Percentiles rank a stretch among this genome's conserved stretches.
phyloP scores from a whole-genome alignment of 2,329 filamentous ascomycete species.

The Alternaria atra region DNA sequence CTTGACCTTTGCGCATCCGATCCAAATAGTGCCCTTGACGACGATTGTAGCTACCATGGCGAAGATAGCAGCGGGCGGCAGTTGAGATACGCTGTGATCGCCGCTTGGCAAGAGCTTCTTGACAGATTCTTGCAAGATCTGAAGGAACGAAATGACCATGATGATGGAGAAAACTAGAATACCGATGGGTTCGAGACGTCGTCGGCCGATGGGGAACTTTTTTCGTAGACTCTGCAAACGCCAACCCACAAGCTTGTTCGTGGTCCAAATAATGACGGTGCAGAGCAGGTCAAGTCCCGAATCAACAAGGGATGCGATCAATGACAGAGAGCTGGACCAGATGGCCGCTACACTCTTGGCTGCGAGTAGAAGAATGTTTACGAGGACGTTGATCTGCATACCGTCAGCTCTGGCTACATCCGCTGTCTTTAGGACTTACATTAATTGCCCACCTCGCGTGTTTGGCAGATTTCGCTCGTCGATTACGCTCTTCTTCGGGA shows the following conservation, averaged over 20 bases:
- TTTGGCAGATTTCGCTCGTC: constrained; percentile 56
- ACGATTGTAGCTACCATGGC: constrained; percentile 67
- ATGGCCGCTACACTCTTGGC: constrained; percentile 66
- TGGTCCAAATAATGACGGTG: constrained; percentile 68
- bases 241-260: constrained; percentile 68
- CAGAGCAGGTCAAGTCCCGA: constrained; percentile 69
- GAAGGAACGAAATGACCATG: constrained; percentile 70
- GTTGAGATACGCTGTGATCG: constrained; percentile 58
- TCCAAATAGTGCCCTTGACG: constrained; percentile 68
- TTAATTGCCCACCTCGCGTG: constrained; percentile 67
- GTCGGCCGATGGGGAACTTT: constrained; percentile 63
- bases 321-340: constrained; percentile 66
- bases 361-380: constrained; percentile 65
- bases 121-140: constrained; percentile 69
- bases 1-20: constrained; percentile 67
- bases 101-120: constrained; percentile 63
- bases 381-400: constrained; percentile 64
- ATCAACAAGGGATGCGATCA: constrained; percentile 69
- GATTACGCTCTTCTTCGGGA: constrained; percentile 63
- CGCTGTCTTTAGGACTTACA: constrained; percentile 34
- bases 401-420: constrained; percentile 7
- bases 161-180: constrained; percentile 70
- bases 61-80: constrained; percentile 64
- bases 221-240: constrained; percentile 59
- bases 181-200: constrained; percentile 67